Base-by-base conservation (phyloP, 148 eudicot species). In the Rhododendron henanense region DNA sequence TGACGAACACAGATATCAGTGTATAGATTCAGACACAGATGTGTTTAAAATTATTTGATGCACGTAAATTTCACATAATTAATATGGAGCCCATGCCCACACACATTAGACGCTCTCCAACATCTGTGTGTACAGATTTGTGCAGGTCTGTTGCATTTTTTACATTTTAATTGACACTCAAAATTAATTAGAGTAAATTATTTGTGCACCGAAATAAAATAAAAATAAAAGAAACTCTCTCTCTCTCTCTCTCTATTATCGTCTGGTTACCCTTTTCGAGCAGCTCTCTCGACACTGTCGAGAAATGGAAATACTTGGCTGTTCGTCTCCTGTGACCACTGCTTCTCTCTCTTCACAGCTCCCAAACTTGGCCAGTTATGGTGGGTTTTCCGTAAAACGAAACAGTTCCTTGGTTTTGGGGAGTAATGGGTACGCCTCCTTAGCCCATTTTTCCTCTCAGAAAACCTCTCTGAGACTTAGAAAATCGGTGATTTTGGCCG, bases 401-500 rank as follows among this genome's bases (percentile, higher is more conserved):
- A 75, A 75, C 35, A 44, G 21, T 61, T 75, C 48, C 77, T 87
- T 85, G 23, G 63, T 85, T 79, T 85, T 82, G 59, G 76, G 83
- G 84, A 78, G 89, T 88, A 90, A 88, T 85, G 78, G 45, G 45
- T 35, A 84, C 79, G 85, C 89, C 8, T 88, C 87, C 78, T 88
- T 86, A 78, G 81, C 13, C 33, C 93, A 87, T 84, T 87, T 80
- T 85, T 90, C 89, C 63, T 87, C 85, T 28, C 87, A 84, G 80
- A 90, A 90, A 55, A 74, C 81, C 1, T 47, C 59, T 55, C 23
- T 75, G 63, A 87, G 73, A 76, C 86, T 61, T n/a, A 81, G 79
- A 63, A 87, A 87, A 87, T 81, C 90, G 75, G n/a, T 86, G 33
- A 74, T 90, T 78, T 87, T 90, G 87, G 90, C 87, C 81, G 93